phyloP scores from a whole-genome alignment of 805 yeast species.

The Candida railenensis region DNA sequence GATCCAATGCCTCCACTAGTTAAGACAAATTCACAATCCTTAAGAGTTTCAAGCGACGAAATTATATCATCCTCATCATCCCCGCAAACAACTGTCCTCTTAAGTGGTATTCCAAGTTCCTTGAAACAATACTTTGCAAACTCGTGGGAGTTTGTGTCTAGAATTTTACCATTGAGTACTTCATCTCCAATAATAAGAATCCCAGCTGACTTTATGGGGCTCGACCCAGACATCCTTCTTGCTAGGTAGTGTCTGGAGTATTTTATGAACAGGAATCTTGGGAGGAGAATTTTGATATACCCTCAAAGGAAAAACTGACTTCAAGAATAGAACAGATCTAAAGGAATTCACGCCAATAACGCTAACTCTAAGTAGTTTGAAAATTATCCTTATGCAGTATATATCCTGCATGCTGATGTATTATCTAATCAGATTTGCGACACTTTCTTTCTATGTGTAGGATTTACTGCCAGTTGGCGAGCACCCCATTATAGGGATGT shows the following conservation, averaged over 20 bases:
- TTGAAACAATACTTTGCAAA: conserved; percentile 72
- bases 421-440: too few relatives aligned
- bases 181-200: conserved; percentile 82
- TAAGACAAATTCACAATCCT: conserved; percentile 59
- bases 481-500: too few relatives aligned
- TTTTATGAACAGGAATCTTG: neutral
- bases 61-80: conserved; percentile 70
- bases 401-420: too few relatives aligned
- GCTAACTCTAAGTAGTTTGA: too few relatives aligned
- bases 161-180: conserved; percentile 79
- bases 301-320: neutral
- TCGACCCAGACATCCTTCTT: neutral
- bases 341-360: too few relatives aligned
- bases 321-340: too few relatives aligned
- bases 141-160: conserved; percentile 71
- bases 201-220: conserved; percentile 38
- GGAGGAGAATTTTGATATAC: neutral
- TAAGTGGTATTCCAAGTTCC: conserved; percentile 61
- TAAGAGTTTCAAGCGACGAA: conserved; percentile 48
- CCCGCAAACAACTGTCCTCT: conserved; percentile 69
- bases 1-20: conserved; percentile 82
- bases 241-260: neutral
- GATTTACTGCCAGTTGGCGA: too few relatives aligned
- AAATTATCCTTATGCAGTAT: too few relatives aligned
- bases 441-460: too few relatives aligned